Evolutionary conservation across 176 grass and related monocot species (phyloP).

Genomic region (Avena atlantica): DNA sequence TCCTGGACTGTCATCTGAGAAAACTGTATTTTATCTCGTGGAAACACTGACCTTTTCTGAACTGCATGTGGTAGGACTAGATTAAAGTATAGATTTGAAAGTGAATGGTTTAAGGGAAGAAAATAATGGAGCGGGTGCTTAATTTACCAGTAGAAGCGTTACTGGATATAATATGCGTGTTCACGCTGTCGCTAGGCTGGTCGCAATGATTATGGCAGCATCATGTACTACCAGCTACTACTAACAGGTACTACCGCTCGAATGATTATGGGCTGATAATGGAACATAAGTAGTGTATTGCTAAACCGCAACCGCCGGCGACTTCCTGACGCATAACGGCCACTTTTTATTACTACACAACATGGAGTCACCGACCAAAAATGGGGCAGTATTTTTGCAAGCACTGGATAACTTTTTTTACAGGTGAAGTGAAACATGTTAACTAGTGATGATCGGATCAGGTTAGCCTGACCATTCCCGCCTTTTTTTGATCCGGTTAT

Average conservation of each 20-base stretch:
- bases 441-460: not conserved
- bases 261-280: slow-evolving; percentile 37
- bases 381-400: not conserved
- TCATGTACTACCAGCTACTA: not conserved
- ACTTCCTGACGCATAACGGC: slow-evolving; percentile 2
- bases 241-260: not conserved
- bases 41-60: too few relatives aligned
- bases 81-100: not conserved
- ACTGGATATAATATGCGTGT: not conserved
- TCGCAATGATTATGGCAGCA: slow-evolving; percentile 39
- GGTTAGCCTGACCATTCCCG: not conserved
- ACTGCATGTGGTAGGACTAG: not conserved
- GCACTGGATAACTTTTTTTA: not conserved
- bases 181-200: slow-evolving; percentile 55
- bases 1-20: not conserved
- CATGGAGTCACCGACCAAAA: not conserved
- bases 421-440: not conserved
- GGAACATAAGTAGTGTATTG: not conserved
- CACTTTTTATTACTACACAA: not conserved
- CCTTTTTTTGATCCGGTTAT: not conserved
- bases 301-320: not conserved
- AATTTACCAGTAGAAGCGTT: not conserved
- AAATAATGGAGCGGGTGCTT: not conserved
- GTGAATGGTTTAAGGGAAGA: not conserved
- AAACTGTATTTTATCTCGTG: slow-evolving; percentile 12